Percentiles rank a stretch among this genome's conserved stretches.
Evolutionary conservation across 208 protist species (phyloP).

Genomic region (Tritrichomonas musculus): DNA sequence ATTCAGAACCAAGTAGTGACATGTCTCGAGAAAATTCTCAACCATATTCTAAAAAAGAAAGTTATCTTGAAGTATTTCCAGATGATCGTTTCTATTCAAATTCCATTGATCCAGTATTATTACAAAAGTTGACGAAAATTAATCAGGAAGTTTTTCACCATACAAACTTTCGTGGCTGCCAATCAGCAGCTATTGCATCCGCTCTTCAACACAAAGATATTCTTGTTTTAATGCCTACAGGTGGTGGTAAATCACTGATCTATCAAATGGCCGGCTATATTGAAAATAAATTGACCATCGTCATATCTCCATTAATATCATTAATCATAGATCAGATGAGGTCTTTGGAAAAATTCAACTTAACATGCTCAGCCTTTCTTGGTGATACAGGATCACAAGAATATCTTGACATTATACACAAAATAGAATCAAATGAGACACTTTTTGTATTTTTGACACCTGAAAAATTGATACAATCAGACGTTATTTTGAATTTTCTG

Average conservation of each 20-base stretch:
- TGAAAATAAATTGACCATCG: constrained; percentile 34
- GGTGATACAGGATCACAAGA: neutral
- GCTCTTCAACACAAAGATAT: constrained; percentile 33
- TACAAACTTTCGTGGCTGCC: neutral
- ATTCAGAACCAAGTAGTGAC: too few species aligned
- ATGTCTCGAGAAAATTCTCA: too few species aligned
- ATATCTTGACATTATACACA: neutral
- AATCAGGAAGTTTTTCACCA: neutral
- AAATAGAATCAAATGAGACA: neutral
- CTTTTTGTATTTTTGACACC: neutral
- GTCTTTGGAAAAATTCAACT: neutral
- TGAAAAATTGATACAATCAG: neutral
- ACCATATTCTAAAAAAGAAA: too few species aligned
- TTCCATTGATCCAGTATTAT: neutral
- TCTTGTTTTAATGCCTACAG: constrained; percentile 49
- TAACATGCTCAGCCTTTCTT: neutral
- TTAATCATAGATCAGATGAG: constrained; percentile 52
- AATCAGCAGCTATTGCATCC: neutral
- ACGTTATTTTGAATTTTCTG: neutral
- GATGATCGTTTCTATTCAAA: too few species aligned
- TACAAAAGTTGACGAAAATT: neutral
- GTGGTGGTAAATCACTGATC: constrained; percentile 48
- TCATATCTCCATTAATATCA: constrained; percentile 52
- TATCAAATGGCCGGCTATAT: constrained; percentile 48
- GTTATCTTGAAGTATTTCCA: too few species aligned